phyloP scores from a whole-genome alignment of 441 rosid genomes.

The Populus hybrid region DNA sequence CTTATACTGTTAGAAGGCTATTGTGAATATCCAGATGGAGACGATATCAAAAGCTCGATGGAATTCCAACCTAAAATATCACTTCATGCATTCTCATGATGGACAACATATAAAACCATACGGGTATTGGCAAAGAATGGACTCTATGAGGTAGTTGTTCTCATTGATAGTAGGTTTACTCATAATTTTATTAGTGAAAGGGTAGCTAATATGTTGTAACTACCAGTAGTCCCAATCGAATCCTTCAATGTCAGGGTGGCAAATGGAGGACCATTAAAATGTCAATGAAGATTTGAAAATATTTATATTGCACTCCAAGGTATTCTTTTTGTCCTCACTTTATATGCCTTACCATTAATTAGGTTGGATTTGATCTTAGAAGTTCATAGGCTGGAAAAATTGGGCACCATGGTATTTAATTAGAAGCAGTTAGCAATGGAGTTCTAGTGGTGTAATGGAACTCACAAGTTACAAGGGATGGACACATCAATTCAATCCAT shows the following conservation, averaged over 20 bases:
- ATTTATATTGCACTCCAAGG: neutral
- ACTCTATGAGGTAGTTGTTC: neutral
- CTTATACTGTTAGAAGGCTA: neutral
- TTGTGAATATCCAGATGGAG: neutral
- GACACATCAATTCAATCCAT: neutral
- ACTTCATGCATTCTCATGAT: neutral
- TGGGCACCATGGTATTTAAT: neutral
- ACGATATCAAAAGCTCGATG: too few relatives aligned
- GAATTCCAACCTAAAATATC: neutral
- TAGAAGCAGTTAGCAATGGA: neutral
- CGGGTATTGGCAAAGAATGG: neutral
- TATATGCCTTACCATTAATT: neutral
- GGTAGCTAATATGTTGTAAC: neutral
- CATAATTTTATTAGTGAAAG: neutral
- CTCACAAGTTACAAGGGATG: neutral
- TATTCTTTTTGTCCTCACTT: neutral
- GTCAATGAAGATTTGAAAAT: neutral
- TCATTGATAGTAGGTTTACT: neutral
- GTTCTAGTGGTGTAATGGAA: neutral
- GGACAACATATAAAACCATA: neutral
- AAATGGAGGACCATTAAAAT: neutral
- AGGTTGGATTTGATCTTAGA: neutral
- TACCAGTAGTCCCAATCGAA: neutral
- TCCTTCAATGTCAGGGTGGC: neutral
- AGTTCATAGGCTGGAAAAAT: neutral